phyloP scores from a whole-genome alignment of 1,139 yeast species.

The Yamadazyma atlantica region DNA sequence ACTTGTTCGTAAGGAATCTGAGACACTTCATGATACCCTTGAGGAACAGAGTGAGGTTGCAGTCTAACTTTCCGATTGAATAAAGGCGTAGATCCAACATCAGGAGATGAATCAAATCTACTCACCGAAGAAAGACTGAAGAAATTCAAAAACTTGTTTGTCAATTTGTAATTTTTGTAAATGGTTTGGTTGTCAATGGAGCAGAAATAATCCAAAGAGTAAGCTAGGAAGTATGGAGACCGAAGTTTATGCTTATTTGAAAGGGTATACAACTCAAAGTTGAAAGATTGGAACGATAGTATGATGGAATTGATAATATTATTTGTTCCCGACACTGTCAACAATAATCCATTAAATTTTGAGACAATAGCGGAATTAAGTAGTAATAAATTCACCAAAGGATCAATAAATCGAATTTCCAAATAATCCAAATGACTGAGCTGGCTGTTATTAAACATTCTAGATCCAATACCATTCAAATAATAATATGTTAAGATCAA shows the following conservation, averaged over 20 bases:
- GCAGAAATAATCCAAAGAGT: constrained; percentile 14
- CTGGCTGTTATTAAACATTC: constrained; percentile 4
- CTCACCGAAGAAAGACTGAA: constrained; percentile 5
- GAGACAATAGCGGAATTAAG: constrained; percentile 8
- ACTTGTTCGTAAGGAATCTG: no score
- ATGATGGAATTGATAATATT: constrained; percentile 11
- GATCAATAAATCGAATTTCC: constrained; percentile 18
- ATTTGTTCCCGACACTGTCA: constrained; percentile 10
- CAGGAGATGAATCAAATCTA: no score
- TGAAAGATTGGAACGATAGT: constrained; percentile 8
- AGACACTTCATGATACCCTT: background rate
- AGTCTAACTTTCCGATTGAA: background rate
- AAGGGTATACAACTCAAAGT: constrained; percentile 7
- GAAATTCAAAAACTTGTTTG: constrained; percentile 13
- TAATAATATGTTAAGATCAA: constrained; percentile 19
- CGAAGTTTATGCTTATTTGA: constrained; percentile 3
- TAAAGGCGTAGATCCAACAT: background rate
- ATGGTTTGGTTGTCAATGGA: constrained; percentile 15
- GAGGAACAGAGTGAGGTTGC: background rate
- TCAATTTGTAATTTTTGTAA: constrained; percentile 14
- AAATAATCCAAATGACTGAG: constrained; percentile 13
- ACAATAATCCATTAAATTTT: constrained; percentile 5
- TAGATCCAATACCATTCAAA: constrained; percentile 4
- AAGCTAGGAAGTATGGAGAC: constrained; percentile 12
- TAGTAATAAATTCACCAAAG: constrained; percentile 11